phyloP scores from a whole-genome alignment of 495 filamentous ascomycete genomes.

The Saxophila tyrrhenica region DNA sequence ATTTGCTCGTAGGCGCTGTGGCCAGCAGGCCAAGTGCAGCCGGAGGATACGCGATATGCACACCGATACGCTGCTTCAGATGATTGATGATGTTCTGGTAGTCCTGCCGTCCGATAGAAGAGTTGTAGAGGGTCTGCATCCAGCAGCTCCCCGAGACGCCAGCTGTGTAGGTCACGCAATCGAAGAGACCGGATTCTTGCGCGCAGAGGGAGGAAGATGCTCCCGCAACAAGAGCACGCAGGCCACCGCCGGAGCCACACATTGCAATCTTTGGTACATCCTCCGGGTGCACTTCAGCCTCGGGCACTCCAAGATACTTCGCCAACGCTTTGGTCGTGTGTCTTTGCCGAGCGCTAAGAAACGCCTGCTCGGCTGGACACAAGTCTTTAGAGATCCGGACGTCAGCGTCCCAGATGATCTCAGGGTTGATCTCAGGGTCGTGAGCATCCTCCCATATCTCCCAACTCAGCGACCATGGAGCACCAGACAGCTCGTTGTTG shows the following conservation, averaged over 20 bases:
- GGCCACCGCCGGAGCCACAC: constrained; percentile 83
- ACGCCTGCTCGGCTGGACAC: constrained; percentile 70
- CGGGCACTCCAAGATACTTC: constrained; percentile 64
- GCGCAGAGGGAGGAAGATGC: constrained; percentile 71
- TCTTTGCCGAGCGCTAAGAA: constrained; percentile 50
- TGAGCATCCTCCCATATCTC: constrained; percentile 89
- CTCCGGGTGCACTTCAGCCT: constrained; percentile 73
- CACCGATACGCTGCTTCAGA: constrained; percentile 67
- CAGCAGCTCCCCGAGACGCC: constrained; percentile 94
- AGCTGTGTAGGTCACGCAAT: constrained; percentile 87
- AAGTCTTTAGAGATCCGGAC: constrained; percentile 77
- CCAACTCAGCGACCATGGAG: constrained; percentile 73
- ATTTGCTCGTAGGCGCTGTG: constrained; percentile 81
- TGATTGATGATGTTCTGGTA: constrained; percentile 64
- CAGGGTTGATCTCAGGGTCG: constrained; percentile 70
- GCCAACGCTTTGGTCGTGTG: constrained; percentile 62
- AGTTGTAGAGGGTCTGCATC: constrained; percentile 82
- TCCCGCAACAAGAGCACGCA: constrained; percentile 81
- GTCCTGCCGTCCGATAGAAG: constrained; percentile 56
- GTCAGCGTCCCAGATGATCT: constrained; percentile 64
- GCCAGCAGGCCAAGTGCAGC: constrained; percentile 63
- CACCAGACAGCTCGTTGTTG: constrained; percentile 75
- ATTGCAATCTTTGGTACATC: constrained; percentile 89
- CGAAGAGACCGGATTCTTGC: constrained; percentile 75
- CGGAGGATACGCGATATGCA: constrained; percentile 89